A percentile compares a stretch with the other conserved stretches of the same genome.
Conservation (phyloP, 352 stramenopile species). For the Lagenidium giganteum region DNA sequence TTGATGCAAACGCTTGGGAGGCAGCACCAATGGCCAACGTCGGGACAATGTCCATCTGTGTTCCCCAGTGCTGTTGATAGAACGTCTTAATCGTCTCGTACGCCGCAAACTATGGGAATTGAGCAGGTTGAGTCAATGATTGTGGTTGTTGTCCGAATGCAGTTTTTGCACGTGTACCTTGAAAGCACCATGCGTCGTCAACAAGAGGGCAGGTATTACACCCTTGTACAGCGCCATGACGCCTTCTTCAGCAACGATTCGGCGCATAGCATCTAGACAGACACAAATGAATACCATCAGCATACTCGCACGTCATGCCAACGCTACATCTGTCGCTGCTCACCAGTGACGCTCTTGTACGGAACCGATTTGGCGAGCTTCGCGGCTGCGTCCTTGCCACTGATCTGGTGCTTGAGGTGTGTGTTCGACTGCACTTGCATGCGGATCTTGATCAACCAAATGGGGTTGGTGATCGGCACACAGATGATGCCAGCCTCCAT, state of each 20-base stretch:
- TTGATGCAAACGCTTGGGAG: slow-evolving; percentile 79
- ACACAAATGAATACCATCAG: no score
- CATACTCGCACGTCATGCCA: no score
- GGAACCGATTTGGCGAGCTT: slow-evolving; percentile 54
- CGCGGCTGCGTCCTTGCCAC: slow-evolving; percentile 45
- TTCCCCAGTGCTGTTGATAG: slow-evolving; percentile 55
- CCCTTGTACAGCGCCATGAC: slow-evolving; percentile 93
- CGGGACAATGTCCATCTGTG: slow-evolving; percentile 63
- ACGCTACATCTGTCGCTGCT: no score
- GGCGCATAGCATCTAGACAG: slow-evolving; percentile 82
- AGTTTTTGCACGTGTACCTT: no score
- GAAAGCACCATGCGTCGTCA: slow-evolving; percentile 96
- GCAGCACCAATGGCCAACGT: slow-evolving; percentile 75
- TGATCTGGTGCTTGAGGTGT: slow-evolving; percentile 29
- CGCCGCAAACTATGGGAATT: slow-evolving; percentile 53
- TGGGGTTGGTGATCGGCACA: slow-evolving; percentile 96
- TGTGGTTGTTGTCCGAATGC: neutral
- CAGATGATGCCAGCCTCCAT: slow-evolving; percentile 86
- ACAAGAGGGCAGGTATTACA: slow-evolving; percentile 91
- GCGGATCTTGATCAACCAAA: slow-evolving; percentile 98
- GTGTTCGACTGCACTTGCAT: slow-evolving; percentile 89
- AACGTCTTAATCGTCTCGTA: slow-evolving; percentile 70
- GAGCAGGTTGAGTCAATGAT: neutral
- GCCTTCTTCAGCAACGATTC: slow-evolving; percentile 95
- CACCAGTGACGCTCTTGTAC: slow-evolving; percentile 64